A percentile compares a stretch with the other conserved stretches of the same genome.
phyloP scores from a whole-genome alignment of 352 stramenopile species.

The Phytophthora pluvialis region DNA sequence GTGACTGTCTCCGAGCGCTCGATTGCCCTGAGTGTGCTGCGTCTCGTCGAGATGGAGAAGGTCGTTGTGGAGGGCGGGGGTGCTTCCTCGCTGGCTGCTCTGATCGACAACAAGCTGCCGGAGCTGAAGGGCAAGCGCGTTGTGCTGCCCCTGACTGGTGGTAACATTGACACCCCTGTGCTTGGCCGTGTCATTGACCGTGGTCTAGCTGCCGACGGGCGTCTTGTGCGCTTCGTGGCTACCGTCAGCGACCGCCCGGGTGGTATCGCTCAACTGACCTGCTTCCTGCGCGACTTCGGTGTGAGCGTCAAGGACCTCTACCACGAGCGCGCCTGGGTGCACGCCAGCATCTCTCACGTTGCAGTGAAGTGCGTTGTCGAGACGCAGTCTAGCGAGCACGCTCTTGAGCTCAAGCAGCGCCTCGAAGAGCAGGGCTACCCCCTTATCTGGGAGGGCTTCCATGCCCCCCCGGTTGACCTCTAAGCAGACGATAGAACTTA shows the following conservation, averaged over 20 bases:
- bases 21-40: conserved; percentile 96
- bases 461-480: conserved; percentile 36
- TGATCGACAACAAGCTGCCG: conserved; percentile 94
- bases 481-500: conserved; percentile 31
- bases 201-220: conserved; percentile 95
- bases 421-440: conserved; percentile 90
- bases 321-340: conserved; percentile 96
- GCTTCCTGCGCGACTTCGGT: conserved; percentile 87
- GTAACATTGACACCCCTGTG: conserved; percentile 98
- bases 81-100: conserved; percentile 92
- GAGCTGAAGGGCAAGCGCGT: conserved; percentile 95
- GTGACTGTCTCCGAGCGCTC: conserved; percentile 94
- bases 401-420: conserved; percentile 84
- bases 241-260: conserved; percentile 96
- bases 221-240: conserved; percentile 96
- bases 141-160: conserved; percentile 96
- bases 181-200: conserved; percentile 96
- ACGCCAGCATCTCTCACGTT: conserved; percentile 95
- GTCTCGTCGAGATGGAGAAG: conserved; percentile 98
- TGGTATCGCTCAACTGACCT: conserved; percentile 93
- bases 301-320: conserved; percentile 98
- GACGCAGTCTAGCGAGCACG: conserved; percentile 94
- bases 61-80: conserved; percentile 97
- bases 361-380: conserved; percentile 97
- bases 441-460: conserved; percentile 80